Percentiles rank a stretch among this genome's conserved stretches.
Conservation (phyloP, 768 basidiomycete species). For the Cantharellus anzutake region DNA sequence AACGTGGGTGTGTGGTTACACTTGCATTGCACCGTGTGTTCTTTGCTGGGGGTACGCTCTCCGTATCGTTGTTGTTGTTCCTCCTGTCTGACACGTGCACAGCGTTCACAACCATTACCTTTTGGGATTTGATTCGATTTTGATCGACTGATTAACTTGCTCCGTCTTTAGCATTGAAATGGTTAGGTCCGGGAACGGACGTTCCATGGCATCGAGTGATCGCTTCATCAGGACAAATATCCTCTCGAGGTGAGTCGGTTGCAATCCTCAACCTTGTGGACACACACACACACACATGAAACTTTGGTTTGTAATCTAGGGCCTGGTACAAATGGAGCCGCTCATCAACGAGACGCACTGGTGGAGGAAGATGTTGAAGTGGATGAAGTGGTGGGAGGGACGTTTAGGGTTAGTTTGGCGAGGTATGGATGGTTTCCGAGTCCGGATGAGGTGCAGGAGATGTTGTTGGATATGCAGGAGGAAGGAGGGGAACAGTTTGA, state of each 20-base stretch:
- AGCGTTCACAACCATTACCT: too few species aligned
- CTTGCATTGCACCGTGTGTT: too few species aligned
- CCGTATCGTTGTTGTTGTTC: too few species aligned
- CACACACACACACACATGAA: neutral
- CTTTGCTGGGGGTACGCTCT: too few species aligned
- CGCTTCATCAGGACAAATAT: constrained; percentile 34
- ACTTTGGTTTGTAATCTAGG: constrained; percentile 46
- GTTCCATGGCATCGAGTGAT: constrained; percentile 75
- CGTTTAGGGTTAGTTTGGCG: constrained; percentile 1
- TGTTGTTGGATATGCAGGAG: too few species aligned
- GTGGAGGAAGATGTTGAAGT: constrained; percentile 65
- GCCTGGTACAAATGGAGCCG: constrained; percentile 64
- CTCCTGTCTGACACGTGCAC: too few species aligned
- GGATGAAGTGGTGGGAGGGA: constrained; percentile 1
- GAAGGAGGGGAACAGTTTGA: too few species aligned
- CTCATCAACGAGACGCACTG: constrained; percentile 53
- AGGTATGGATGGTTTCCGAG: constrained; percentile 6
- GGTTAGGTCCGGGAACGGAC: constrained; percentile 41
- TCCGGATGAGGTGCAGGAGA: neutral
- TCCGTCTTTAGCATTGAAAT: constrained; percentile 45
- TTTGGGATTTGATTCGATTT: too few species aligned
- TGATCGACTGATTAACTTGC: neutral
- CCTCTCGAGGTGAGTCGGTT: constrained; percentile 17
- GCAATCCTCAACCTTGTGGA: neutral
- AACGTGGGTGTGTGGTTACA: too few species aligned